Base-by-base conservation (phyloP, 2,329 filamentous ascomycete species). In the Pseudocercospora fuligena region DNA sequence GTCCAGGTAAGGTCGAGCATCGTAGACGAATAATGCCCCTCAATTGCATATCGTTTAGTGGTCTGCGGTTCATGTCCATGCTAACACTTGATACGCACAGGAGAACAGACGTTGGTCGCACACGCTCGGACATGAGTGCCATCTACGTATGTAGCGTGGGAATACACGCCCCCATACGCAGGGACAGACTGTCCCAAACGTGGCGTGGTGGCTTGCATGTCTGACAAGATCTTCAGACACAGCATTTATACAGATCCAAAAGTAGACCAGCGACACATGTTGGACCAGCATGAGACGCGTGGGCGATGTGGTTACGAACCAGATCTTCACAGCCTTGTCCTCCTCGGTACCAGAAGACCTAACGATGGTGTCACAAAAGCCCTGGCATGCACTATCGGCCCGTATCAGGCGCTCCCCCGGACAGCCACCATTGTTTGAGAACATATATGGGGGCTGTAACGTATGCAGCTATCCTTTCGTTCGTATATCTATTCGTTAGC, bases 311-410 rank as follows among this genome's bases (percentile, higher is more conserved):
- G 11, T 19, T 12, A 21, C 31, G 56, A 58, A 58, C 56, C 56
- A 31, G 51, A 56, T 56, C 51, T 56, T 56, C 51, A 25, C 56
- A 43, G 56, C 56, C 56, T 58, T 25, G 56, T 14, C n/a, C n/a
- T 21, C 19, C n/a, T 58, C 56, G 56, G 56, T 58, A 58, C 56
- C 51, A 56, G 33, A 23, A 9, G 5, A 5, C 25, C 9, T 23
- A 11, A 8, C 8, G 25, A 5, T 23, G 21, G 47, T 51, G 47
- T 51, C 47, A 51, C 47, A 51, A 16, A 51, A 23, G 21, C 25
- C 47, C 25, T 33, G 16, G 23, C 31, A 58, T 58, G 56, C 56
- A 40, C 9, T 25, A 25, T 58, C 56, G 29, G 33, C 27, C 23
- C 25, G 53, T 33, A 33, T 33, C 53, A 57, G 53, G 53, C 25